Base-by-base conservation (phyloP, 2,329 filamentous ascomycete genomes). In the Neonectria neomacrospora region DNA sequence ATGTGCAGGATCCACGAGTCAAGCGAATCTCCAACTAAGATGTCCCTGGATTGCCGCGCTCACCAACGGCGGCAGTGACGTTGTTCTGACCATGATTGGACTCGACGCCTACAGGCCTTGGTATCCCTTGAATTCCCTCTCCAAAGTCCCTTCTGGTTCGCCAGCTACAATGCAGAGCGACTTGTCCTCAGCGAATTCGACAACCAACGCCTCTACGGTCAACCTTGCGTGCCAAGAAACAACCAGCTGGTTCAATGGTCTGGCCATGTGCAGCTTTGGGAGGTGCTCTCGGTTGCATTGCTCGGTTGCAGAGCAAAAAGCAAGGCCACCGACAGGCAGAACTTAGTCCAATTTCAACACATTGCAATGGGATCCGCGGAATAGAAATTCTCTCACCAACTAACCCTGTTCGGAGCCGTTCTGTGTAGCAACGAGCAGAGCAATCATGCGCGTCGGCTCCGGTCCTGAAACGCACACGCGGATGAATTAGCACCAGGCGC, bases 1-100 rank as follows among this genome's bases (percentile, higher is more conserved):
- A 70, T 77, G 71, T 75, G 73, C 74, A 76, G 73, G 66, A 75
- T 71, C 73, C 74, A 74, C 72, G 75, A 77, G 75, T 77, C 75
- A 77, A 77, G 74, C 72, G 67, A 75, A 48, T 52, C 54, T 54
- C 64, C 9, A 41, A 20, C 37, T 59, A 67, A 61, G 60, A 57
- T 39, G 57, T 61, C 66, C 68, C 67, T 62, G 53, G 55, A 66
- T 54, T 65, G 41, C 58, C 62, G 48, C 54, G 51, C 26, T 58
- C 64, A 53, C 39, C 26, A 52, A 51, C 59, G 45, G 34, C 39
- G 54, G 50, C 47, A 55, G 26, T 32, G 32, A 34, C 42, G 50
- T 54, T 41, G 44, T 50, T 60, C 26, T 41, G 22, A 20, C 16
- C 42, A 52, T 52, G 37, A 37, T 41, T 50, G 28, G 47, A 18